Conservation (phyloP, 2,329 filamentous ascomycete species). For the Fusarium fujikuroi region DNA sequence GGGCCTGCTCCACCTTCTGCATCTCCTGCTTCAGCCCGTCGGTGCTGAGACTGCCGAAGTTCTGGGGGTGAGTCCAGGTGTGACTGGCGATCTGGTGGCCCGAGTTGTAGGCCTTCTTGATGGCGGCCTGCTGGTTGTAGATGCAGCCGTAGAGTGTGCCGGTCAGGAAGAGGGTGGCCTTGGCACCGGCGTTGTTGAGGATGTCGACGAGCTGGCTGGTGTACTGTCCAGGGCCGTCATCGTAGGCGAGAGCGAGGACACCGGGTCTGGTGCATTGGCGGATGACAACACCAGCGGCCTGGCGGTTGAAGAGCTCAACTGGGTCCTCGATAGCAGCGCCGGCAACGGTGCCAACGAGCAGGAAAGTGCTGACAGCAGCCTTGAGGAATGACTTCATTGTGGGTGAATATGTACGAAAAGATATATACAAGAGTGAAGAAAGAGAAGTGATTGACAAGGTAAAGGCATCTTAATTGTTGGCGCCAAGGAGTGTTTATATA, state of each 20-base stretch:
- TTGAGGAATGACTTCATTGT: constrained; percentile 24
- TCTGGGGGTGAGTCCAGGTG: constrained; percentile 62
- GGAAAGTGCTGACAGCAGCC: constrained; percentile 7
- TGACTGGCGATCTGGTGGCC: constrained; percentile 66
- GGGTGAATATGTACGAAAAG: not conserved
- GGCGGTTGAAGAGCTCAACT: constrained; percentile 53
- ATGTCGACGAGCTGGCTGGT: constrained; percentile 62
- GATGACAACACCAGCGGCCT: constrained; percentile 56
- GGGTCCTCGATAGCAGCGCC: constrained; percentile 50
- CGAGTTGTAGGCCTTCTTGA: constrained; percentile 61
- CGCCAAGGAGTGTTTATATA: constrained; percentile 15
- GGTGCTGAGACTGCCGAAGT: constrained; percentile 53
- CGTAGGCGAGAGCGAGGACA: constrained; percentile 63
- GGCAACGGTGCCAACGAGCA: constrained; percentile 43
- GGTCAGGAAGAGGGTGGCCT: constrained; percentile 65
- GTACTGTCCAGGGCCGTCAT: constrained; percentile 63
- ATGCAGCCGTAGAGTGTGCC: constrained; percentile 63
- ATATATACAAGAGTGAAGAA: not conserved
- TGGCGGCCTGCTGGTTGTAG: constrained; percentile 61
- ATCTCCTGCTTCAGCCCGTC: constrained; percentile 59
- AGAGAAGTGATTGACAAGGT: not conserved
- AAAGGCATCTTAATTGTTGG: not conserved
- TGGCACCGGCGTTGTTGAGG: constrained; percentile 58
- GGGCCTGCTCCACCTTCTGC: constrained; percentile 61
- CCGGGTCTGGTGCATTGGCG: constrained; percentile 57